Conservation (phyloP, 2,329 filamentous ascomycete species). For the Beauveria caledonica region DNA sequence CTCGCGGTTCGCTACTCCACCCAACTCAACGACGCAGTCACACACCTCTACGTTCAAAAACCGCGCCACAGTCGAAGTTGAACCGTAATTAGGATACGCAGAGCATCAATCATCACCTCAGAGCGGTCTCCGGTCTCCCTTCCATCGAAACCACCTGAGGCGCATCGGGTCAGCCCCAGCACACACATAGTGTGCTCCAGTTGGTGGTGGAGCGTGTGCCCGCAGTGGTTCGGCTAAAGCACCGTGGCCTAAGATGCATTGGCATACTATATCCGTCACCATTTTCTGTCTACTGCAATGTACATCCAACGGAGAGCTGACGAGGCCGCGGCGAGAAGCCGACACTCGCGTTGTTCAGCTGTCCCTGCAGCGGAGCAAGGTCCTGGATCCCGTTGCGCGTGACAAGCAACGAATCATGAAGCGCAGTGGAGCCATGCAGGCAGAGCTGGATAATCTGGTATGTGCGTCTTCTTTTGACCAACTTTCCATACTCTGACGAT, state of each 20-base stretch:
- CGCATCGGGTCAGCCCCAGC: neutral
- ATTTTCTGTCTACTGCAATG: neutral
- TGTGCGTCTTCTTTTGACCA: constrained; percentile 13
- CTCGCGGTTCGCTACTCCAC: neutral
- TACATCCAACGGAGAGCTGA: constrained; percentile 10
- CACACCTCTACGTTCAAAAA: neutral
- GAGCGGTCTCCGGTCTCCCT: too few relatives aligned
- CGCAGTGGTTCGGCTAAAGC: neutral
- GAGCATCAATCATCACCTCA: too few relatives aligned
- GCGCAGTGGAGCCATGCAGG: constrained; percentile 34
- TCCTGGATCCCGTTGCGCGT: constrained; percentile 33
- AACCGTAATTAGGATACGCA: neutral
- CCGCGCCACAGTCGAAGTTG: neutral
- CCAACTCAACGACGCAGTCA: neutral
- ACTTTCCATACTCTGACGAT: neutral
- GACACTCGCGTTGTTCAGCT: constrained; percentile 38
- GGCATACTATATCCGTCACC: neutral
- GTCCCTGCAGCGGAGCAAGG: constrained; percentile 28
- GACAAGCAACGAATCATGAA: constrained; percentile 35
- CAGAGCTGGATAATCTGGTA: constrained; percentile 49
- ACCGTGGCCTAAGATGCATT: neutral
- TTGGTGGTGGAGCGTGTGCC: neutral
- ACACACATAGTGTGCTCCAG: neutral
- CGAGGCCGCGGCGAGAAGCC: constrained; percentile 22
- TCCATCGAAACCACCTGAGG: too few relatives aligned